Base-by-base conservation (phyloP, 345 rosid species). In the Eucalyptus curtisii region DNA sequence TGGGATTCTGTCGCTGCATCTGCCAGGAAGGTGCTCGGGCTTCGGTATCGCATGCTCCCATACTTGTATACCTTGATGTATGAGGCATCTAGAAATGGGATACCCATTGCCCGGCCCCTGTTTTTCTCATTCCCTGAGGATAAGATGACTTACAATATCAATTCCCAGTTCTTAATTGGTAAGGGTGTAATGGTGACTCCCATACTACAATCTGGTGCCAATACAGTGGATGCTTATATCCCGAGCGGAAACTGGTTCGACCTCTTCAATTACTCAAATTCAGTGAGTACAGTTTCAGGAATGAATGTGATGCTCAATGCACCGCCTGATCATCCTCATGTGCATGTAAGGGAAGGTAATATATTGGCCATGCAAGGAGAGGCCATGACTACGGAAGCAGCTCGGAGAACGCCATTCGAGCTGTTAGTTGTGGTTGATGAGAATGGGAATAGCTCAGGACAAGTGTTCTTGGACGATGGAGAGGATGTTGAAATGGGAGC, bases 1-100 rank as follows among this genome's bases (percentile, higher is more conserved):
- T 95, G 98, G 98, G 97, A 94, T 44, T 96, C 97, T 1, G 98
- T 96, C 20, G 97, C 97, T 27, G 90, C 93, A 61, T 89, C 96
- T 10, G 98, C 97, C 2, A 93, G 92, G 90, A 94, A 95, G 88
- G 95, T 93, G 89, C 95, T 96, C 4, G 94, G 96, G 37, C 95
- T 96, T 42, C 95, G 98, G 19, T 95, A 94, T 87, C 92, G 91
- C 55, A 87, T 96, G 22, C 96, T 96, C 40, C 99, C 99, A 25
- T 91, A 95, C 92, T 91, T 93, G 66, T 95, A 96, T 94, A 95
- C 98, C 8, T 87, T 95, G 53, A 94, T 95, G 99, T 92, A 90
- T 31, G 92, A 92, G 86, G 96, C 99, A 33, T 94, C 93, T 87
- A 86, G 44, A 11, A 92, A 90, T 8, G 99, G 99, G 3, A 66